These are phyloP conservation scores for Colletotrichum sp. DNA, from an alignment of 2,329 filamentous ascomycete genomes.

Conservation along the genomic window DNA sequence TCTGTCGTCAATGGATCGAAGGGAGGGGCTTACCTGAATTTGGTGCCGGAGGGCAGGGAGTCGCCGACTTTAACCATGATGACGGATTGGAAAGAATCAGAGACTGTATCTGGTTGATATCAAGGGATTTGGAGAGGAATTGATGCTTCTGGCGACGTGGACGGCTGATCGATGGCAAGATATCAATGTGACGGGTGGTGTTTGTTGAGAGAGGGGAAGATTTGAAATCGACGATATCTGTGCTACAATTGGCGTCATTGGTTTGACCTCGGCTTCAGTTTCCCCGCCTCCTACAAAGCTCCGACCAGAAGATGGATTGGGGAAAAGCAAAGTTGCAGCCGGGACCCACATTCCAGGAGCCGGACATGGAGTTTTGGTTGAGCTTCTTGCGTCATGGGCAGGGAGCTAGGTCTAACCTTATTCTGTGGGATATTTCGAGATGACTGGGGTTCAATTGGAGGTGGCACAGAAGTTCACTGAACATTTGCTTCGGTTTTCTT, in stretches of 20 bases:
- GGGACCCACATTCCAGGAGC: background rate
- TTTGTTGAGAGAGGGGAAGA: background rate
- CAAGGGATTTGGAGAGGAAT: background rate
- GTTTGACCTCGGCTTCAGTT: background rate
- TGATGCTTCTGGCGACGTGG: background rate
- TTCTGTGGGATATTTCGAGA: background rate
- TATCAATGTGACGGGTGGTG: background rate
- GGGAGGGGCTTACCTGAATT: constrained; percentile 62
- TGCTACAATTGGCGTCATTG: background rate
- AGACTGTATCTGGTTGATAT: background rate
- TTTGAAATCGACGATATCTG: background rate
- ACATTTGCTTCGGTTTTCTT: background rate
- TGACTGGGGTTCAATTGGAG: background rate
- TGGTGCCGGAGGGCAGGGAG: constrained; percentile 78
- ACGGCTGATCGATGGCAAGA: background rate
- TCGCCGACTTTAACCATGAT: constrained; percentile 73
- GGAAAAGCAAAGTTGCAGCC: background rate
- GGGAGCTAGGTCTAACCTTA: background rate
- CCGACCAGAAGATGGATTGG: background rate
- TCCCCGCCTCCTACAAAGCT: background rate
- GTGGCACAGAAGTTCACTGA: fast-evolving
- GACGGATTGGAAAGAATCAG: background rate
- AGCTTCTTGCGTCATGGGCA: background rate
- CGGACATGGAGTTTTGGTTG: background rate
- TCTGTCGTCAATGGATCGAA: background rate